These are phyloP conservation scores for Vinca minor DNA, from an alignment of 257 asterid species.

Conservation along the genomic window DNA sequence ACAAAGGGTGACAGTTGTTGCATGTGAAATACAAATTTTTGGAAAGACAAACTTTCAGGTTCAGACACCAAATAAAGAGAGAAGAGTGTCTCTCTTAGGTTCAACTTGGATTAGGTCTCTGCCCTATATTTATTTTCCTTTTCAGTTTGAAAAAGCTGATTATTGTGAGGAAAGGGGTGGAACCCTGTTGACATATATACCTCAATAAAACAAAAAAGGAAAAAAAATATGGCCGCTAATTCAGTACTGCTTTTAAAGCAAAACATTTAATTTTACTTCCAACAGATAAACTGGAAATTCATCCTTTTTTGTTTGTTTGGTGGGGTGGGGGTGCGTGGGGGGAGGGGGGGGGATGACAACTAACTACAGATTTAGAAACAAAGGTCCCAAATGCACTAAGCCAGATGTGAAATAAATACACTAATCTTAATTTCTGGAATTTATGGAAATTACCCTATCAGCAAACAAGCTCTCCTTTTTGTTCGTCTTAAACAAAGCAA, in stretches of 20 bases:
- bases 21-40: neutral
- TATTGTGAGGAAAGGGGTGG: too few species aligned
- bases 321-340: too few species aligned
- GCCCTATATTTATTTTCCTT: too few species aligned
- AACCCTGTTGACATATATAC: too few species aligned
- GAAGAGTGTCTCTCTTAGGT: neutral
- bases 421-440: constrained; percentile 7
- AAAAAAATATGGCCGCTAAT: too few species aligned
- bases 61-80: neutral
- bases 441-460: constrained; percentile 63
- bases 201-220: too few species aligned
- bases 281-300: neutral
- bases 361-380: constrained; percentile 3
- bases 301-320: too few species aligned
- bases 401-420: neutral
- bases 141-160: too few species aligned
- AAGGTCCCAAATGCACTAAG: neutral
- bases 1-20: neutral
- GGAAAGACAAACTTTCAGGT: neutral
- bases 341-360: neutral
- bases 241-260: neutral
- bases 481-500: constrained; percentile 65
- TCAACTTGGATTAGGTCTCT: too few species aligned
- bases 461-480: constrained; percentile 80
- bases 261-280: neutral